Percentiles rank a stretch among this genome's conserved stretches.
These are phyloP conservation scores for Tremella yokohamensis DNA, from an alignment of 768 basidiomycete genomes.

Conservation along the genomic window DNA sequence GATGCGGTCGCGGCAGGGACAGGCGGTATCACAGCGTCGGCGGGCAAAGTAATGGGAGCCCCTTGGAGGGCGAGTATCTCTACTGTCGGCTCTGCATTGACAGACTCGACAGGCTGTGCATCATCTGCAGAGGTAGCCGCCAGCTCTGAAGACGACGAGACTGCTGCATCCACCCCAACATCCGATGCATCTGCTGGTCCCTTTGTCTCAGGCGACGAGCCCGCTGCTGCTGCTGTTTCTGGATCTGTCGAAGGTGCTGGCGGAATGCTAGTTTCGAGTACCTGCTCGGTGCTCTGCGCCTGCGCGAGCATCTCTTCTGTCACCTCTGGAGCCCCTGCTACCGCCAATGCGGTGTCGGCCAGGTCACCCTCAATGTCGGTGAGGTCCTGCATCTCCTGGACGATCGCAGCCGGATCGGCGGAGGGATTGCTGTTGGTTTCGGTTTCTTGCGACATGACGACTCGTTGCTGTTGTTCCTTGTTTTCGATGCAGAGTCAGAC, in stretches of 20 bases:
- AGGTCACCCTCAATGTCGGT: slow-evolving; percentile 42
- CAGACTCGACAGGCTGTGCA: slow-evolving; percentile 6
- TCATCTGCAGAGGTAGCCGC: neutral
- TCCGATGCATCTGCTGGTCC: neutral
- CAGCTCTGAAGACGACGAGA: neutral
- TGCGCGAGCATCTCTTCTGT: neutral
- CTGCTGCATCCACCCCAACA: neutral
- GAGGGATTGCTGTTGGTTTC: too few species aligned
- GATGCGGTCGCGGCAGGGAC: neutral
- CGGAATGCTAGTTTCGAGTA: neutral
- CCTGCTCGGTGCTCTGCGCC: neutral
- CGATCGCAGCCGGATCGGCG: slow-evolving; percentile 19
- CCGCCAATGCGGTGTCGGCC: slow-evolving; percentile 35
- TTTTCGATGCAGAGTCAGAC: too few species aligned
- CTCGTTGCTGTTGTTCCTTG: too few species aligned
- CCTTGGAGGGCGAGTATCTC: neutral
- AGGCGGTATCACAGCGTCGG: neutral
- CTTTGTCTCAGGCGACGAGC: slow-evolving; percentile 19
- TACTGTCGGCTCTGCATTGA: neutral
- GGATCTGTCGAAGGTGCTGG: neutral
- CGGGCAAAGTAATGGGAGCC: neutral
- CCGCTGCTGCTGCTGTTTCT: slow-evolving; percentile 14
- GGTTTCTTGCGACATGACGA: too few species aligned
- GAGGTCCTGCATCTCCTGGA: slow-evolving; percentile 34
- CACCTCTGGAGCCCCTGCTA: slow-evolving; percentile 11